These are phyloP conservation scores for Meyerozyma guilliermondii DNA, from an alignment of 1,139 yeast genomes.

Conservation along the genomic window DNA sequence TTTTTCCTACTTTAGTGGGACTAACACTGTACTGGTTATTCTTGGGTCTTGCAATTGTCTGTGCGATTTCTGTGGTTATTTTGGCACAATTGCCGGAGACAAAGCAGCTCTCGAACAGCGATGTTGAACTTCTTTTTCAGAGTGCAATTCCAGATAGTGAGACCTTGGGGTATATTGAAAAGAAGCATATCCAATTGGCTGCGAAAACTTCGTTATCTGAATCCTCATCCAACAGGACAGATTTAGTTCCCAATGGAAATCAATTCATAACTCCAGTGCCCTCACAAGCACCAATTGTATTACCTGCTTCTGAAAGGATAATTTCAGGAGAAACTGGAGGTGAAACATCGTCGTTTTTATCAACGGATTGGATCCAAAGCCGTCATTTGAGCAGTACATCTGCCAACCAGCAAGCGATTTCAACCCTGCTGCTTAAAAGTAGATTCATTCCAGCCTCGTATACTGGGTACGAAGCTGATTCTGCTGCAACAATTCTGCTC, in stretches of 20 bases:
- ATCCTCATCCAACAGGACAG: too few species aligned
- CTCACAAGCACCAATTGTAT: neutral
- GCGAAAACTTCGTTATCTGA: too few species aligned
- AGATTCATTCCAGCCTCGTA: too few species aligned
- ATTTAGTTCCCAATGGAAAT: neutral
- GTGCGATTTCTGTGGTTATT: conserved; percentile 26
- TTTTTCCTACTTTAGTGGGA: conserved; percentile 39
- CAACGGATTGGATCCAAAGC: neutral
- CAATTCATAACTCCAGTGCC: neutral
- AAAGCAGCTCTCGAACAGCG: conserved; percentile 15
- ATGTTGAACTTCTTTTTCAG: conserved; percentile 6
- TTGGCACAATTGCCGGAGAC: conserved; percentile 43
- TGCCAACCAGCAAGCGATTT: neutral
- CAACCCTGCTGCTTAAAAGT: neutral
- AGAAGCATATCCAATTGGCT: too few species aligned
- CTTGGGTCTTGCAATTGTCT: conserved; percentile 30
- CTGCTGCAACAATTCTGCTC: too few species aligned
- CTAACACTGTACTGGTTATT: conserved; percentile 40
- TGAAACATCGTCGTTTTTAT: neutral
- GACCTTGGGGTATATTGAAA: too few species aligned
- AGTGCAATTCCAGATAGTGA: neutral
- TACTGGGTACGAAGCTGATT: too few species aligned
- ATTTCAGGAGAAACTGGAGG: neutral
- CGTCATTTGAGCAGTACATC: neutral
- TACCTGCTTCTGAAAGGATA: neutral